A percentile compares a stretch with the other conserved stretches of the same genome.
These are phyloP conservation scores for Neurospora sp. DNA, from an alignment of 495 filamentous ascomycete species.

Conservation along the genomic window DNA sequence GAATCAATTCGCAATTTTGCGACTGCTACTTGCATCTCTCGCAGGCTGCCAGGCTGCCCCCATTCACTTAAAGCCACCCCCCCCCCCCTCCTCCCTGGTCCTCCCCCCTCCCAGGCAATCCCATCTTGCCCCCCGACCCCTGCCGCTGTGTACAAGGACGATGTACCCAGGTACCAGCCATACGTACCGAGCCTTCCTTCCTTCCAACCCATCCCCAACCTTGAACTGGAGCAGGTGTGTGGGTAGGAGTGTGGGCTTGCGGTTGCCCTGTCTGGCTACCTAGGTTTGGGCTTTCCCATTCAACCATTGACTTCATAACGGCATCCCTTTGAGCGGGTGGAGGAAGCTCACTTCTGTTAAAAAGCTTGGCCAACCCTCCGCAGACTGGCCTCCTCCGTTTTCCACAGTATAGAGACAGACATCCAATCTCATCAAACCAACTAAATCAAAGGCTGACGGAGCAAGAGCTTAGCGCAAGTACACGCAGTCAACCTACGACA, in stretches of 20 bases:
- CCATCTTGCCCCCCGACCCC: background rate
- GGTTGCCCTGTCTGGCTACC: background rate
- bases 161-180: conserved; percentile 3
- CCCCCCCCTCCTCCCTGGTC: background rate
- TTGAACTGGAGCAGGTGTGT: background rate
- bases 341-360: conserved; percentile 9
- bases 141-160: conserved; percentile 1
- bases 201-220: background rate
- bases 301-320: conserved; percentile 18
- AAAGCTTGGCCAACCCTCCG: conserved; percentile 8
- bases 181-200: background rate
- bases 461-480: background rate
- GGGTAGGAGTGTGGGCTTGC: background rate
- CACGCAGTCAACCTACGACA: background rate
- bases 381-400: conserved; percentile 1
- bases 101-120: background rate
- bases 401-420: background rate
- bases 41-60: background rate
- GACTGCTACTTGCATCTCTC: background rate
- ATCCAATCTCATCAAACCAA: background rate
- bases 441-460: background rate
- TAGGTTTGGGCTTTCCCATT: conserved; percentile 1
- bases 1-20: background rate
- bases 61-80: background rate
- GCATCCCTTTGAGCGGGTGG: background rate